Evolutionary conservation across 371 early-diverging fungal genomes (phyloP).

Genomic region (Mortierella sp.): DNA sequence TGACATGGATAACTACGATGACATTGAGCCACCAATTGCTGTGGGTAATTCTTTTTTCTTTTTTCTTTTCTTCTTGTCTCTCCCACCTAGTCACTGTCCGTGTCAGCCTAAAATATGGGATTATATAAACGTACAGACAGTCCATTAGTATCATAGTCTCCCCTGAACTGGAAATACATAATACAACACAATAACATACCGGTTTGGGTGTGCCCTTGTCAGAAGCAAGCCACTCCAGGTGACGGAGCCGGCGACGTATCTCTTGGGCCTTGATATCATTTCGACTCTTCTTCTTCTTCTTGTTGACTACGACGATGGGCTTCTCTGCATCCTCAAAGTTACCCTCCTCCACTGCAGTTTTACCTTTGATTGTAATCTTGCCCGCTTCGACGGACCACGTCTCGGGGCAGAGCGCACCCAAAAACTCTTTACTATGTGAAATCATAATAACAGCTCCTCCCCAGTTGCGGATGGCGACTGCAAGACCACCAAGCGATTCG

Average conservation of each 20-base stretch:
- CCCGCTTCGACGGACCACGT: conserved; percentile 81
- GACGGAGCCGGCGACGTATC: conserved; percentile 75
- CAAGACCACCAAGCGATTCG: conserved; percentile 87
- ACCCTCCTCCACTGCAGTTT: conserved; percentile 72
- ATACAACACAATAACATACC: conserved; percentile 12
- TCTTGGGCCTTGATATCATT: conserved; percentile 80
- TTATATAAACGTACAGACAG: not conserved
- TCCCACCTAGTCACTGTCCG: conserved; percentile 24
- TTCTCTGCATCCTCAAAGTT: conserved; percentile 66
- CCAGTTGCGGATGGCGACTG: conserved; percentile 84
- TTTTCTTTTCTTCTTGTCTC: not conserved
- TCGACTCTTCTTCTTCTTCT: conserved; percentile 88
- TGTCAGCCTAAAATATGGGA: conserved; percentile 15
- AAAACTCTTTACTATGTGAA: conserved; percentile 88
- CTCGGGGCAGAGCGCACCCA: conserved; percentile 82
- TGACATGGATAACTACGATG: not conserved
- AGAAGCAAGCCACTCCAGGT: conserved; percentile 77
- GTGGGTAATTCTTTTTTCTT: not conserved
- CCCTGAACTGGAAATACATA: not conserved
- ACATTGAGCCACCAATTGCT: not conserved
- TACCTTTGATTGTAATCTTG: conserved; percentile 63
- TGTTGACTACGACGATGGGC: conserved; percentile 64
- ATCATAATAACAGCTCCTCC: conserved; percentile 92
- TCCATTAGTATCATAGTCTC: not conserved
- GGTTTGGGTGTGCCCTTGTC: conserved; percentile 76